Conservation (phyloP, 495 filamentous ascomycete species). For the Tuber umbilicatum region DNA sequence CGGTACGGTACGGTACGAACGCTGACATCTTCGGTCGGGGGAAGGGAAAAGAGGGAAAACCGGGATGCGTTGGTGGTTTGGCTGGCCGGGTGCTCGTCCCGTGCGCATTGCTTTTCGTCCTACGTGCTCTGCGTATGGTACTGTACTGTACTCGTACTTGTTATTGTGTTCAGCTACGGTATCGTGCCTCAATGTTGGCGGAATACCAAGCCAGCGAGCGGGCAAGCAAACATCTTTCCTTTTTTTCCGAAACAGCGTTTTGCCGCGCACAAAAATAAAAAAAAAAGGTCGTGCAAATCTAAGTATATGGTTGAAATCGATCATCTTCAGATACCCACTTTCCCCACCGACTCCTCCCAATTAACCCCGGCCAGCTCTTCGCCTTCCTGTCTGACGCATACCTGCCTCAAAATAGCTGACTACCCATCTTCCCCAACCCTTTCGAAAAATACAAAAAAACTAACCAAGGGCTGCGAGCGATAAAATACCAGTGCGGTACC, state of each 20-base stretch:
- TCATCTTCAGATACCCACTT: not conserved
- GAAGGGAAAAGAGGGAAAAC: too few species aligned
- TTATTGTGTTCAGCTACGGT: not conserved
- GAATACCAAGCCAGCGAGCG: not conserved
- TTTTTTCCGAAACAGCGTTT: not conserved
- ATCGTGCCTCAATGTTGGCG: not conserved
- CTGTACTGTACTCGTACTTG: not conserved
- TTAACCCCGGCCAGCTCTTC: not conserved
- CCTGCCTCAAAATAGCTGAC: not conserved
- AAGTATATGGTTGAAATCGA: slow-evolving; percentile 1
- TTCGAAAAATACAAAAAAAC: not conserved
- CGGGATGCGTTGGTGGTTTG: too few species aligned
- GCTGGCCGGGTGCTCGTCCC: not conserved
- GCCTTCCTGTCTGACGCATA: slow-evolving; percentile 1
- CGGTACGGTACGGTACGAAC: too few species aligned
- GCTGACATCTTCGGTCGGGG: too few species aligned
- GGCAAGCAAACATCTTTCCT: not conserved
- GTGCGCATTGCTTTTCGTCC: not conserved
- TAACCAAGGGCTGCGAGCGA: not conserved
- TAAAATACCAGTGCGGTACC: not conserved
- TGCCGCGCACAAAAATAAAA: not conserved
- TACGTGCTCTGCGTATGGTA: not conserved
- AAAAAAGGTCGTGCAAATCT: not conserved
- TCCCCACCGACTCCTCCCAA: not conserved
- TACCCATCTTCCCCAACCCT: not conserved